phyloP scores from a whole-genome alignment of 345 rosid species.

The Limnanthes douglasii region DNA sequence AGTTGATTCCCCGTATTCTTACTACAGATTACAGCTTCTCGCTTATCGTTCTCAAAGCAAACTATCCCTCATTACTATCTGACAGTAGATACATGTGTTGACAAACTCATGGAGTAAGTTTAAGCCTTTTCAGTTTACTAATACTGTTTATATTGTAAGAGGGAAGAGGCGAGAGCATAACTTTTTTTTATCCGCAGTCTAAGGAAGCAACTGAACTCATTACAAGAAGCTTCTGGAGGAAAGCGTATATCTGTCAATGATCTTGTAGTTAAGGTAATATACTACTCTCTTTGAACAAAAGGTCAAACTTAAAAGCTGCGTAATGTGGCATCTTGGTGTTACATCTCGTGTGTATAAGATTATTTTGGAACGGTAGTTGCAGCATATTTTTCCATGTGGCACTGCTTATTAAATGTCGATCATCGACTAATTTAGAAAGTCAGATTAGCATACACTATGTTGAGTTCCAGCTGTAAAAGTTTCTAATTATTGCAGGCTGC shows the following conservation, averaged over 20 bases:
- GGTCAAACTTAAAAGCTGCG: background rate
- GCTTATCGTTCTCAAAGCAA: slow-evolving; percentile 76
- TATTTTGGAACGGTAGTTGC: too few relatives aligned
- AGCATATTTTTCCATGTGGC: too few relatives aligned
- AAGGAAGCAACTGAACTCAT: slow-evolving; percentile 52
- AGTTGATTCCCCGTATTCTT: slow-evolving; percentile 5
- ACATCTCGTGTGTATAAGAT: background rate
- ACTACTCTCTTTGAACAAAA: slow-evolving; percentile 1
- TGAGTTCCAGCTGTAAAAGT: too few relatives aligned
- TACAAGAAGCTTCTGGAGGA: slow-evolving; percentile 80
- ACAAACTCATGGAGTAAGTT: slow-evolving; percentile 66
- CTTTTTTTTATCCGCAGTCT: slow-evolving; percentile 27
- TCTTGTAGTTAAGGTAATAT: slow-evolving; percentile 83
- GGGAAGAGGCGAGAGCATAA: too few relatives aligned
- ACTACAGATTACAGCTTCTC: slow-evolving; percentile 72
- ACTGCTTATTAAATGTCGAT: too few relatives aligned
- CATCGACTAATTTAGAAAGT: too few relatives aligned
- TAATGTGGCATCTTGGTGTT: background rate
- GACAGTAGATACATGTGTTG: slow-evolving; percentile 82
- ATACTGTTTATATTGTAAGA: too few relatives aligned
- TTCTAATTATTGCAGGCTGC: slow-evolving; percentile 53
- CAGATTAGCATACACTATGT: too few relatives aligned
- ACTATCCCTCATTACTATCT: slow-evolving; percentile 89
- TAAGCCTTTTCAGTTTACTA: slow-evolving; percentile 2
- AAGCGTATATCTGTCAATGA: slow-evolving; percentile 79